Evolutionary conservation across 768 basidiomycete species (phyloP).

Genomic region (Daedalea quercina): DNA sequence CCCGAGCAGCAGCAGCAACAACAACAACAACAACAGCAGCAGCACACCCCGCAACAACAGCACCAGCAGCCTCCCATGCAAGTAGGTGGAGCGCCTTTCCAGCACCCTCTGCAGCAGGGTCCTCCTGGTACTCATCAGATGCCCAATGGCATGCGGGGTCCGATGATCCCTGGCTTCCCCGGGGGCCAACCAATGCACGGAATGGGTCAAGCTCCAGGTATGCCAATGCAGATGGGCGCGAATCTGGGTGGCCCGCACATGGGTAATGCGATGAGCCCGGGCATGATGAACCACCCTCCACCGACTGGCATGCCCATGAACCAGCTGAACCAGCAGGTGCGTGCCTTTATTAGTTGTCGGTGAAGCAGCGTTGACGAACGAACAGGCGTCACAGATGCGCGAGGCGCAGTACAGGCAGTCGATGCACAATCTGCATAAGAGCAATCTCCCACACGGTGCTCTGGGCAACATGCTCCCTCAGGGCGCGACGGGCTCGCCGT

Average conservation of each 20-base stretch:
- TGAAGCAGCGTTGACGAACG: background rate
- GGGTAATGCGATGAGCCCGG: slow-evolving; percentile 27
- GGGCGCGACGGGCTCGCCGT: slow-evolving; percentile 37
- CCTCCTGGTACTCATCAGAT: slow-evolving; percentile 27
- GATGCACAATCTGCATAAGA: slow-evolving; percentile 33
- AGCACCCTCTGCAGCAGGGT: slow-evolving; percentile 24
- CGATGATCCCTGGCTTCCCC: slow-evolving; percentile 24
- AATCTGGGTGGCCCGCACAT: slow-evolving; percentile 27
- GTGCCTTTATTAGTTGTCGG: background rate
- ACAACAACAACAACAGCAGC: slow-evolving; percentile 27
- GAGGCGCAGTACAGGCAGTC: slow-evolving; percentile 31
- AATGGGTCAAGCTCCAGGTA: slow-evolving; percentile 21
- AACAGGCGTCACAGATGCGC: background rate
- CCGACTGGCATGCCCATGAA: slow-evolving; percentile 30
- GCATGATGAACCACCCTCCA: slow-evolving; percentile 31
- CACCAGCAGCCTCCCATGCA: slow-evolving; percentile 20
- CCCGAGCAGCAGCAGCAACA: slow-evolving; percentile 18
- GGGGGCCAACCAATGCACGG: slow-evolving; percentile 21
- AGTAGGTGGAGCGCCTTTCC: slow-evolving; percentile 26
- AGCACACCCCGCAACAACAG: slow-evolving; percentile 19
- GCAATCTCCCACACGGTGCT: slow-evolving; percentile 9
- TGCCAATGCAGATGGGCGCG: slow-evolving; percentile 28
- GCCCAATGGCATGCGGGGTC: slow-evolving; percentile 33
- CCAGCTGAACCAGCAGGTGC: slow-evolving; percentile 27
- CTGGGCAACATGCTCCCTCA: slow-evolving; percentile 21